phyloP scores from a whole-genome alignment of 2,329 filamentous ascomycete genomes.

The Fusarium ramigenum region DNA sequence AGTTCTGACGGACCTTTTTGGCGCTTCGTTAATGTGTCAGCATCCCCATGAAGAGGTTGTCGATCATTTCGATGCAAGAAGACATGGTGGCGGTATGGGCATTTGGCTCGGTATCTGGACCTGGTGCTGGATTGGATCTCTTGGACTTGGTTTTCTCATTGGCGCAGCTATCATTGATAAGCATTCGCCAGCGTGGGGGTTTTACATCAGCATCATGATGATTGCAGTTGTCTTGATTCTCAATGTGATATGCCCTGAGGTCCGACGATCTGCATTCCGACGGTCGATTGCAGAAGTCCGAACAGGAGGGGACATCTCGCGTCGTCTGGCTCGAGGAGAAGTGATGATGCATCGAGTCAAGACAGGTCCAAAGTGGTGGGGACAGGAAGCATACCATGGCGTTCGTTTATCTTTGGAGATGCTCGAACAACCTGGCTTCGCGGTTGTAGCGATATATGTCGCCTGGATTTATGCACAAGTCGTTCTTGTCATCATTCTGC shows the following conservation, averaged over 20 bases:
- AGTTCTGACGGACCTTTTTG: slow-evolving; percentile 78
- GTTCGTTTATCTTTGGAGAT: slow-evolving; percentile 73
- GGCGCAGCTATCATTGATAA: slow-evolving; percentile 75
- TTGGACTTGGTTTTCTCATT: slow-evolving; percentile 76
- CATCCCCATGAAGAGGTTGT: slow-evolving; percentile 79
- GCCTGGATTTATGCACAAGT: slow-evolving; percentile 83
- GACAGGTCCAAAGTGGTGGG: slow-evolving; percentile 79
- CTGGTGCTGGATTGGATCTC: slow-evolving; percentile 78
- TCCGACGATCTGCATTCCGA: slow-evolving; percentile 73
- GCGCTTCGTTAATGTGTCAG: slow-evolving; percentile 76
- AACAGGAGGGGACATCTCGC: slow-evolving; percentile 60
- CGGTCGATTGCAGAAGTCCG: slow-evolving; percentile 73
- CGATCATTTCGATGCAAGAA: slow-evolving; percentile 72
- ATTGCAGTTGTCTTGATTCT: slow-evolving; percentile 72
- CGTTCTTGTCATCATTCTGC: slow-evolving; percentile 75
- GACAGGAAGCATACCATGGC: slow-evolving; percentile 78
- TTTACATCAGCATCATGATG: slow-evolving; percentile 77
- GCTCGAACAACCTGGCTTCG: slow-evolving; percentile 78
- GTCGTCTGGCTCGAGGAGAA: slow-evolving; percentile 74
- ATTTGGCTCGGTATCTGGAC: slow-evolving; percentile 83
- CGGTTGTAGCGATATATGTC: slow-evolving; percentile 76
- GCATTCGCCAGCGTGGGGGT: slow-evolving; percentile 75
- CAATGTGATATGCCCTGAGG: slow-evolving; percentile 77
- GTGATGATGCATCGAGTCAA: slow-evolving; percentile 79
- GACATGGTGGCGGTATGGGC: slow-evolving; percentile 81